These are phyloP conservation scores for Wilcoxina mikolae DNA, from an alignment of 495 filamentous ascomycete genomes.

Conservation along the genomic window DNA sequence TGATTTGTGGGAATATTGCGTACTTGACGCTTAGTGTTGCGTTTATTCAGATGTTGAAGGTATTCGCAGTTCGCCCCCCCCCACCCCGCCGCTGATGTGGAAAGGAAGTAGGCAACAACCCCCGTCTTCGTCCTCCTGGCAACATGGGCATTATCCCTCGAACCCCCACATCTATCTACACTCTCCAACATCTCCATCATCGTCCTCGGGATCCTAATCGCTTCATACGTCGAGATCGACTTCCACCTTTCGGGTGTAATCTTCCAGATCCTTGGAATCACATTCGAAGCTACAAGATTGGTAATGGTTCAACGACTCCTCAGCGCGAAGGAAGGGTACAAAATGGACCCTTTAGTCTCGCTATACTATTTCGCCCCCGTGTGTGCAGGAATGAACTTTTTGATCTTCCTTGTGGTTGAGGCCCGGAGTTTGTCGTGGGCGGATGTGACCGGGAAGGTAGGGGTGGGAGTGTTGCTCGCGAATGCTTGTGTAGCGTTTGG, in stretches of 20 bases:
- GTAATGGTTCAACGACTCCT: constrained; percentile 65
- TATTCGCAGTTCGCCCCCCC: constrained; percentile 23
- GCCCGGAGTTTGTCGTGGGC: constrained; percentile 37
- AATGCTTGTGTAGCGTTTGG: constrained; percentile 65
- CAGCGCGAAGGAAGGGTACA: constrained; percentile 39
- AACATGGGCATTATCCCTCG: constrained; percentile 47
- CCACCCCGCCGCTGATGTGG: constrained; percentile 31
- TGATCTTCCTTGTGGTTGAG: constrained; percentile 50
- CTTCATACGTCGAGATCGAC: constrained; percentile 60
- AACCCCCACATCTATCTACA: constrained; percentile 42
- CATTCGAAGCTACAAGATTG: constrained; percentile 62
- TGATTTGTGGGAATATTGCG: constrained; percentile 88
- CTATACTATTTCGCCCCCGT: constrained; percentile 76
- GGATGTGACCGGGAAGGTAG: constrained; percentile 40
- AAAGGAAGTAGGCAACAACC: constrained; percentile 53
- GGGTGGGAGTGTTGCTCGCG: constrained; percentile 41
- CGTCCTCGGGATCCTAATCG: constrained; percentile 55
- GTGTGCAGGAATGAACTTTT: constrained; percentile 58
- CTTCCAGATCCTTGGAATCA: constrained; percentile 52
- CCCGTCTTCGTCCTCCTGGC: constrained; percentile 77
- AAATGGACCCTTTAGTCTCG: constrained; percentile 73
- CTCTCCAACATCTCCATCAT: constrained; percentile 59
- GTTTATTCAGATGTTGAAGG: constrained; percentile 98
- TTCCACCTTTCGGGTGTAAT: constrained; percentile 55
- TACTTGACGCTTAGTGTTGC: constrained; percentile 85